Conservation (phyloP, 2,329 filamentous ascomycete genomes). For the Botryosphaeria dothidea region DNA sequence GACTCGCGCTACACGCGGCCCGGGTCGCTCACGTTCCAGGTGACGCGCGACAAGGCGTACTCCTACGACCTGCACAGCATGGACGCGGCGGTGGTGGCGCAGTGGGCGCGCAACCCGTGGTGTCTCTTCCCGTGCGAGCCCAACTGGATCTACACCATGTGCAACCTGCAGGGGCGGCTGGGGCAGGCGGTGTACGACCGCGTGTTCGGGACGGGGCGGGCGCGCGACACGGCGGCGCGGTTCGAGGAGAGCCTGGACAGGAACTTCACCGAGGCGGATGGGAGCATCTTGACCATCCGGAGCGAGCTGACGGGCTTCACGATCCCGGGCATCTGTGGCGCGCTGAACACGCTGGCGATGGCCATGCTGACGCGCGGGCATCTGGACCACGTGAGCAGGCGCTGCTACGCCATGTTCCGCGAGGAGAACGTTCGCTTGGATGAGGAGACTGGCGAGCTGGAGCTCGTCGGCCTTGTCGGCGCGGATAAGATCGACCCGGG, state of each 20-base stretch:
- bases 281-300: conserved; percentile 25
- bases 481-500: conserved; percentile 25
- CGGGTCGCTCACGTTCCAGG: conserved; percentile 22
- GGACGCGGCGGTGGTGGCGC: conserved; percentile 21
- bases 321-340: conserved; percentile 17
- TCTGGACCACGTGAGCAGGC: not conserved
- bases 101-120: conserved; percentile 22
- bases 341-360: conserved; percentile 14
- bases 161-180: conserved; percentile 19
- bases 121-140: conserved; percentile 26
- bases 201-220: conserved; percentile 20
- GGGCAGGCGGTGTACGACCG: conserved; percentile 22
- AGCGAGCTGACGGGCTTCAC: conserved; percentile 27
- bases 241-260: conserved; percentile 22
- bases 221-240: conserved; percentile 10
- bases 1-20: conserved; percentile 23
- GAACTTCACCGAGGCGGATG: conserved; percentile 25
- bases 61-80: conserved; percentile 22
- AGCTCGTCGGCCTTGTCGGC: conserved; percentile 23
- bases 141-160: conserved; percentile 26
- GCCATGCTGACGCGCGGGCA: conserved; percentile 21
- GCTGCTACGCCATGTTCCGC: conserved; percentile 8
- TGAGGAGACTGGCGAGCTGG: conserved; percentile 5
- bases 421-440: conserved; percentile 19
- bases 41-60: conserved; percentile 22